Base-by-base conservation (phyloP, 1,284 basidiomycete genomes). In the Coniferiporia weirii region DNA sequence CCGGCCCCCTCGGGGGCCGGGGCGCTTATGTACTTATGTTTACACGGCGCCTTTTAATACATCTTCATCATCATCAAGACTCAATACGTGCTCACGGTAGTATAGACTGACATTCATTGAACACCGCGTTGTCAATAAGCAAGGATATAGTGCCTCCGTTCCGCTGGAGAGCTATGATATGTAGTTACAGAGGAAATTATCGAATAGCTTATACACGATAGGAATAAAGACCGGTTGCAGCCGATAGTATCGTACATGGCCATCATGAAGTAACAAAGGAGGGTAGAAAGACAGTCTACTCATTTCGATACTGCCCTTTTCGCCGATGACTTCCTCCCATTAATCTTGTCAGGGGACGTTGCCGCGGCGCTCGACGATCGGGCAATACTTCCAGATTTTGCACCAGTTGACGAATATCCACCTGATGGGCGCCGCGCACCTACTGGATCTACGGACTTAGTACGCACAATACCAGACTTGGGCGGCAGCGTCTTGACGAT, bases 231-330 rank as follows among this genome's bases (percentile, higher is more conserved):
- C 17, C 4, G 27, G 27, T 7, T 35, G 19, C 50, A 36, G 15
- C 27, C 4, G 35, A 12, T 19, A n/a, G 7, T 52, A 15, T 20
- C 13, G 15, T 13, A 9, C 19, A 9, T 19, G 43, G 4, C 17
- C n/a, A 53, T 3, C 17, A 27, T n/a, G 19, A 32, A 40, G 43
- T 3, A 9, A 22, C 15, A 44, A 53, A 13, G 34, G 17, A 36
- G 8, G 38, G 38, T 10, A 40, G 38, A 15, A 15, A 15, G 38
- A 7, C 15, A 40, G 12, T 40, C 9, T 9, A 40, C 19, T 58
- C 57, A 58, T n/a, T 58, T 58, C 12, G 57, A 58, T 9, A 58
- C 45, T 15, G 57, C 57, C 43, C 57, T 22, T n/a, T 58, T 58
- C 34, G 43, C 32, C 12, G 50, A 43, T 1, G 40, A n/a, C 19